These are phyloP conservation scores for Salix udensis DNA, from an alignment of 345 rosid genomes.

Conservation along the genomic window DNA sequence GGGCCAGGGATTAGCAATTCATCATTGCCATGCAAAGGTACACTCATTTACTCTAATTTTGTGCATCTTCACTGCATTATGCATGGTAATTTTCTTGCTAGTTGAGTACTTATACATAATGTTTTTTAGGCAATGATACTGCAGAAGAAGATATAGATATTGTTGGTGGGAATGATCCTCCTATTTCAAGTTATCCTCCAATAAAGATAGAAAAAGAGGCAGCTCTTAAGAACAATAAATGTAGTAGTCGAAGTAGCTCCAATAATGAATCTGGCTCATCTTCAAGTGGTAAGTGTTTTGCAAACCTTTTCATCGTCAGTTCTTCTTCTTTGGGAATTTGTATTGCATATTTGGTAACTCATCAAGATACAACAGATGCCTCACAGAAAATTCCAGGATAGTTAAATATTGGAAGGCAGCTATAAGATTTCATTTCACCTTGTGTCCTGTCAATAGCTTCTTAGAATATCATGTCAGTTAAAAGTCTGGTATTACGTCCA, in stretches of 20 bases:
- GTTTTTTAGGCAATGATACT: conserved; percentile 49
- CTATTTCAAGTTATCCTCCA: conserved; percentile 47
- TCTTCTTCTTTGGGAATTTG: not conserved
- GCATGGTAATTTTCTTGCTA: not conserved
- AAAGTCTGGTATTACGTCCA: not conserved
- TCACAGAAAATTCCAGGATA: not conserved
- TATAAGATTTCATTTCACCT: not conserved
- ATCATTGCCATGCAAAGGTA: conserved; percentile 59
- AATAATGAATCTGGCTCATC: conserved; percentile 75
- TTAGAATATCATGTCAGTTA: not conserved
- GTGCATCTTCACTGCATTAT: conserved; percentile 3
- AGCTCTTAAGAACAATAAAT: conserved; percentile 46
- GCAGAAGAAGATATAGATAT: conserved; percentile 75
- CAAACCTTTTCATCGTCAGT: conserved; percentile 15
- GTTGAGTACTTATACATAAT: conserved; percentile 18
- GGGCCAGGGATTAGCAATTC: conserved; percentile 69
- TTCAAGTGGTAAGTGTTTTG: conserved; percentile 59
- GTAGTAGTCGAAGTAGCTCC: conserved; percentile 67
- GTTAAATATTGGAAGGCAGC: not conserved
- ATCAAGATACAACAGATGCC: not conserved
- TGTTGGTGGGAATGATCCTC: conserved; percentile 71
- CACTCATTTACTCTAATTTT: conserved; percentile 7
- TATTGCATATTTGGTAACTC: not conserved
- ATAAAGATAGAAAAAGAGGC: conserved; percentile 61
- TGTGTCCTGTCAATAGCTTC: not conserved